Evolutionary conservation across 129 eudicot genomes (phyloP).

Genomic region (Gnaphalium uliginosum): DNA sequence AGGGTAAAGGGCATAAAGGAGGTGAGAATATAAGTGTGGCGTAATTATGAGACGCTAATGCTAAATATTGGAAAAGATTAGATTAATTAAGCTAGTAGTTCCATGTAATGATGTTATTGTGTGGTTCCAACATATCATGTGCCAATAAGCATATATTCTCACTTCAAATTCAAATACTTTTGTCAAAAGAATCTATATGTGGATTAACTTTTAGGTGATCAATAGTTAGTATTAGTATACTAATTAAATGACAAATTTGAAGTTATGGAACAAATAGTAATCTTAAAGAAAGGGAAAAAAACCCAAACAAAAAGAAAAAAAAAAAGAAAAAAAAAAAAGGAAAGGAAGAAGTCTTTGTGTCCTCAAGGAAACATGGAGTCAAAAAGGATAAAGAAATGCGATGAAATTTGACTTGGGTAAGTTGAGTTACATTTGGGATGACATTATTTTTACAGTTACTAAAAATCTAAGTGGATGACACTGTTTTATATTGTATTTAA

Average conservation of each 20-base stretch:
- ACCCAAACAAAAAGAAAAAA: no score
- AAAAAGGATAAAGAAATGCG: conserved; percentile 26
- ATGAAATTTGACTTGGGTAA: conserved; percentile 35
- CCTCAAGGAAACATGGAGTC: conserved; percentile 35
- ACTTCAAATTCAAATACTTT: not conserved
- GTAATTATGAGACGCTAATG: conserved; percentile 34
- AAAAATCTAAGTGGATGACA: no score
- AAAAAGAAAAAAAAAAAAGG: no score
- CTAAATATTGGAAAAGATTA: conserved; percentile 30
- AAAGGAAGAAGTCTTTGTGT: not conserved
- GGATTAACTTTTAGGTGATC: not conserved
- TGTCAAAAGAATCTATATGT: no score
- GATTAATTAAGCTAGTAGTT: conserved; percentile 33
- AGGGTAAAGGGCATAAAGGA: conserved; percentile 28
- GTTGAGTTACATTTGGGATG: conserved; percentile 15
- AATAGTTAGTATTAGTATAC: not conserved
- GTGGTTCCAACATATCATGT: conserved; percentile 44
- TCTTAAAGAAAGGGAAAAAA: no score
- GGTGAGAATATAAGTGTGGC: conserved; percentile 30
- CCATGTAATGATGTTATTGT: conserved; percentile 38
- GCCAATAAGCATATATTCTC: conserved; percentile 38
- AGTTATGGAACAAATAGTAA: no score
- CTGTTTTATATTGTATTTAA: no score
- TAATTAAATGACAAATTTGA: no score
- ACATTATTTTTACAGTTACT: no score